Percentiles rank a stretch among this genome's conserved stretches.
Conservation (phyloP, 129 eudicot species). For the Lactuca sativa region DNA sequence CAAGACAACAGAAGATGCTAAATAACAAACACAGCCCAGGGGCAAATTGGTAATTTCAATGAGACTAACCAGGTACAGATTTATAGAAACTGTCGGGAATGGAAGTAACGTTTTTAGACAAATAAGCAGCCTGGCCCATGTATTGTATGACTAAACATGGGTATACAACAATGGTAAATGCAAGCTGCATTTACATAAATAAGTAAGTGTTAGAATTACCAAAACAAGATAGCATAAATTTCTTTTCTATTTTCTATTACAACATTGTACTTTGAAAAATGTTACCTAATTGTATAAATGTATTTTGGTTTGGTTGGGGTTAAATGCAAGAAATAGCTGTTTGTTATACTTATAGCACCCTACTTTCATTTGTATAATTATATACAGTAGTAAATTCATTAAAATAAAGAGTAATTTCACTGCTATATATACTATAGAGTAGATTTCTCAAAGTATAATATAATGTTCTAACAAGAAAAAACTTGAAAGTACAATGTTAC, state of each 20-base stretch:
- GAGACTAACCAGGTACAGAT: slow-evolving; percentile 78
- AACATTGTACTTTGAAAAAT: neutral
- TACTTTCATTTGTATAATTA: too few relatives aligned
- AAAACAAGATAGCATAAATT: neutral
- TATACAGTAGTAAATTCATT: too few relatives aligned
- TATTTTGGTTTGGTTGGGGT: too few relatives aligned
- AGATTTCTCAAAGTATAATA: too few relatives aligned
- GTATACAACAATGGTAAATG: slow-evolving; percentile 61
- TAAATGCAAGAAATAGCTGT: too few relatives aligned
- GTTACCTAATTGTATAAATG: too few relatives aligned
- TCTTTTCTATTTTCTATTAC: neutral
- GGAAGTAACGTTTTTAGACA: slow-evolving; percentile 63
- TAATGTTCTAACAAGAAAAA: too few relatives aligned
- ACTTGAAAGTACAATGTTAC: slow-evolving; percentile 30
- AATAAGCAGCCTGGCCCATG: slow-evolving; percentile 98
- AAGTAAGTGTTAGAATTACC: neutral
- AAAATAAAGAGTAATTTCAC: too few relatives aligned
- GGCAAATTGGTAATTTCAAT: neutral
- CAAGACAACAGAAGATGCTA: slow-evolving; percentile 18
- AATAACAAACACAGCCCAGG: neutral
- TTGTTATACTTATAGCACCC: too few relatives aligned
- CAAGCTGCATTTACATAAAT: slow-evolving; percentile 58
- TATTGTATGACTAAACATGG: slow-evolving; percentile 91
- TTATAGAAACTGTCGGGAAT: slow-evolving; percentile 78
- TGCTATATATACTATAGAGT: too few relatives aligned